Evolutionary conservation across 176 grass and related monocot species (phyloP).

Genomic region (Tuctoria greenei): DNA sequence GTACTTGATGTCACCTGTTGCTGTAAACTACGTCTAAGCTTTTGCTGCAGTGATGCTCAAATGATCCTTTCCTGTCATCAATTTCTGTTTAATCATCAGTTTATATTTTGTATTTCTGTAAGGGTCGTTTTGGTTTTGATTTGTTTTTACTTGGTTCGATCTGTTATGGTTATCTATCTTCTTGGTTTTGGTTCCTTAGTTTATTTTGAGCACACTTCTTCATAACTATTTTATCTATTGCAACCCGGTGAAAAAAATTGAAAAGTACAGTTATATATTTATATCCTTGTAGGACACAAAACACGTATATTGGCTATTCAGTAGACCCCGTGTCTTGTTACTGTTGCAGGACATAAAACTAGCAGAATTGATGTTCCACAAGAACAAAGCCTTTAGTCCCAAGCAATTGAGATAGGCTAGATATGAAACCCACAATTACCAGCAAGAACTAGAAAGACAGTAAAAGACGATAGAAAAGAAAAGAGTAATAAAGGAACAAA

Average conservation of each 20-base stretch:
- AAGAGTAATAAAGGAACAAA: no score
- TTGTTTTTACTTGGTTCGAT: conserved; percentile 2
- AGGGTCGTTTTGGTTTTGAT: background rate
- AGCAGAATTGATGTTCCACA: background rate
- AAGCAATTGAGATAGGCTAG: no score
- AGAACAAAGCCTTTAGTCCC: no score
- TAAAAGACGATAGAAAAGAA: no score
- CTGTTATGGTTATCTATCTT: background rate
- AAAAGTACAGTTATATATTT: background rate
- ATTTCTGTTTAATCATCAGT: background rate
- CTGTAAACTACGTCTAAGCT: background rate
- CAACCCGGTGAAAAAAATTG: background rate
- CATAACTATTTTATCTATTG: background rate
- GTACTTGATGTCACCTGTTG: background rate
- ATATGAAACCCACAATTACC: no score
- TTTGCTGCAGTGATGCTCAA: background rate
- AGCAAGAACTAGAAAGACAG: no score
- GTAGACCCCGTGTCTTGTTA: background rate
- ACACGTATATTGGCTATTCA: background rate
- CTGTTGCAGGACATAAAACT: conserved; percentile 11
- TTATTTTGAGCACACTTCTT: background rate
- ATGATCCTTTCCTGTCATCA: background rate
- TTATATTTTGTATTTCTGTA: background rate
- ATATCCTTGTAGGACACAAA: conserved; percentile 11
- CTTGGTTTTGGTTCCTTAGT: background rate